Evolutionary conservation across 306 rosid genomes (phyloP), one percentile per base, ranked within the genome.

Genomic region (Ziziphus jujuba): DNA sequence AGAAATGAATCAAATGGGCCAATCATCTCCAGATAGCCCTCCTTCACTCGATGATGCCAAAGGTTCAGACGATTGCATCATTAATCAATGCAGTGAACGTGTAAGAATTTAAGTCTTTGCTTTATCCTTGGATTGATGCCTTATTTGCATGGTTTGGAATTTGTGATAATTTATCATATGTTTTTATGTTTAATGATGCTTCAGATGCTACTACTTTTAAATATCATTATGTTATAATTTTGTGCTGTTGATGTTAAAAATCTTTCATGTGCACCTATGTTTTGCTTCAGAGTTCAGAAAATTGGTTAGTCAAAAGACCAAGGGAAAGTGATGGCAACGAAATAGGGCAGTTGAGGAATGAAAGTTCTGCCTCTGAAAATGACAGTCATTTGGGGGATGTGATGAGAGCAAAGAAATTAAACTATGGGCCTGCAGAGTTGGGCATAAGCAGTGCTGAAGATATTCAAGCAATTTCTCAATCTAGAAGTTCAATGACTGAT

Each of bases 51-150:
- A 90, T 45, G 86, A 88, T 65, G 77, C 81, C 50, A 92, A 84
- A 74, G 88, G 84, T 48, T 89, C 97, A 19, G 90, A 92, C 31
- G 81, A 81, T 53, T 87, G 80, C 66, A 84, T 85, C 77, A 72
- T 82, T 66, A 80, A 71, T 67, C 84, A 33, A 53, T 73, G 62
- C 54, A 80, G 82, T 54, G 85, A 71, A 55, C 86, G 69, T 73
- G 96, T 88, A 77, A 59, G 88, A 56, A 14, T 35, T 65, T 20
- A 43, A 3, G 33, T 28, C 33, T 28, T 28, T 28, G 33, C 33
- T 28, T 28, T 54, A 38, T 61, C 45, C 61, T 51, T 43, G 56
- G 25, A 12, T 63, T 50, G 60, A 56, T 70, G 43, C 25, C 45
- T 47, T 17, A 35, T 68, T 72, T 61, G 28, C 62, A 16, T 70